phyloP scores from a whole-genome alignment of 2,329 filamentous ascomycete species.

The Ophiosphaerella narmari region DNA sequence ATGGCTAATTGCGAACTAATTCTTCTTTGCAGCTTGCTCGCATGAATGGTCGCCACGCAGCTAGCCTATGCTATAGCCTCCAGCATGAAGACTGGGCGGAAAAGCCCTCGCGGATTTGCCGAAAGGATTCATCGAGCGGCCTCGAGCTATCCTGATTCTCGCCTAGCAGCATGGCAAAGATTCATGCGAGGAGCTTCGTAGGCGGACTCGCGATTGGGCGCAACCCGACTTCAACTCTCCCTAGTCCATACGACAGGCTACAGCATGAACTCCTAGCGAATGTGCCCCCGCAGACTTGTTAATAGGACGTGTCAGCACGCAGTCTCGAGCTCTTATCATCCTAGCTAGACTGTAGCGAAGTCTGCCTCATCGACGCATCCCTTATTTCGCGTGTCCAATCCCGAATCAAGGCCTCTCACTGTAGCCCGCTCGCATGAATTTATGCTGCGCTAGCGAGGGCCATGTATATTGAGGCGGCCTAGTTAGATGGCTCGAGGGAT shows the following conservation, averaged over 20 bases:
- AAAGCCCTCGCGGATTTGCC: slow-evolving; percentile 5
- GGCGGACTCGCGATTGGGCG: slow-evolving; percentile 1
- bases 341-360: slow-evolving; percentile 5
- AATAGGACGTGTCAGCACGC: slow-evolving; percentile 6
- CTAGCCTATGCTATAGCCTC: slow-evolving; percentile 1
- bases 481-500: slow-evolving; percentile 1
- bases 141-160: slow-evolving; percentile 3
- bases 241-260: not conserved
- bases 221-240: too few relatives aligned
- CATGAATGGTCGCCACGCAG: too few relatives aligned
- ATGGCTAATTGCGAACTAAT: too few relatives aligned
- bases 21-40: too few relatives aligned
- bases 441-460: slow-evolving; percentile 4
- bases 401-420: slow-evolving; percentile 5
- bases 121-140: slow-evolving; percentile 3
- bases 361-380: slow-evolving; percentile 6
- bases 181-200: slow-evolving; percentile 3
- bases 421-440: slow-evolving; percentile 5
- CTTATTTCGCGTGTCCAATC: slow-evolving; percentile 6
- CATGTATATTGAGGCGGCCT: slow-evolving; percentile 1
- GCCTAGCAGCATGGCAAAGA: slow-evolving; percentile 1
- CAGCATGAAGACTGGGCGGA: slow-evolving; percentile 3
- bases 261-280: slow-evolving; percentile 4
- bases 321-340: slow-evolving; percentile 5
- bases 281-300: slow-evolving; percentile 4